A percentile compares a stretch with the other conserved stretches of the same genome.
Evolutionary conservation across 495 filamentous ascomycete species (phyloP).

Genomic region (Cenococcum geophilum): DNA sequence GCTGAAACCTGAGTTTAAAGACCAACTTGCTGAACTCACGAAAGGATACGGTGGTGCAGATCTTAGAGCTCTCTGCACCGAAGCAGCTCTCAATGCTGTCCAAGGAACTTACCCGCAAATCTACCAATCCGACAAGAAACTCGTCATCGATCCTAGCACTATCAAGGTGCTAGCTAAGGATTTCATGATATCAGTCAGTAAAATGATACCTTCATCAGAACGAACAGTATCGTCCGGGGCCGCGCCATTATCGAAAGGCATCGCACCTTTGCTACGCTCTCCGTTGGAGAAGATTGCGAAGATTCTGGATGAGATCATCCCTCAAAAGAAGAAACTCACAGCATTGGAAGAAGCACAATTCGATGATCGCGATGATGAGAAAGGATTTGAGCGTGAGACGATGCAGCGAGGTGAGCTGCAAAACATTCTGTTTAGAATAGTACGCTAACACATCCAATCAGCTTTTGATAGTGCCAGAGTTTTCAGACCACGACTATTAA

Average conservation of each 20-base stretch:
- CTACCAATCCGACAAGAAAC: constrained; percentile 83
- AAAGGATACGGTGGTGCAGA: constrained; percentile 97
- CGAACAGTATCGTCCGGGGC: constrained; percentile 77
- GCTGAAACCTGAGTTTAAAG: constrained; percentile 69
- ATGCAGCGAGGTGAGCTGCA: constrained; percentile 54
- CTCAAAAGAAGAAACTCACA: constrained; percentile 74
- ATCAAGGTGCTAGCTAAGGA: constrained; percentile 84
- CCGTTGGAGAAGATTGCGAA: constrained; percentile 61
- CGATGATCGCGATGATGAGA: constrained; percentile 72
- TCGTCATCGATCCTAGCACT: constrained; percentile 74
- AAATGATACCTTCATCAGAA: constrained; percentile 91
- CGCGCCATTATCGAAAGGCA: constrained; percentile 62
- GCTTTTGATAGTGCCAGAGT: constrained; percentile 82
- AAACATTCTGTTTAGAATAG: constrained; percentile 12
- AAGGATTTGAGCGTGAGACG: constrained; percentile 75
- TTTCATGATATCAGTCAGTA: constrained; percentile 94
- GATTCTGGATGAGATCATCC: constrained; percentile 70
- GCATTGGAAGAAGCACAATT: constrained; percentile 91
- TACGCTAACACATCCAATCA: background rate
- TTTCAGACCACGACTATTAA: constrained; percentile 79
- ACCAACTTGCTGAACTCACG: constrained; percentile 74
- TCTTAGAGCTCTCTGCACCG: constrained; percentile 86
- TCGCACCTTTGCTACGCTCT: constrained; percentile 74
- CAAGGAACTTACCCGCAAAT: constrained; percentile 95
- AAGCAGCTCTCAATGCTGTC: constrained; percentile 97